These are phyloP conservation scores for Auricularia cornea DNA, from an alignment of 768 basidiomycete species.

Conservation along the genomic window DNA sequence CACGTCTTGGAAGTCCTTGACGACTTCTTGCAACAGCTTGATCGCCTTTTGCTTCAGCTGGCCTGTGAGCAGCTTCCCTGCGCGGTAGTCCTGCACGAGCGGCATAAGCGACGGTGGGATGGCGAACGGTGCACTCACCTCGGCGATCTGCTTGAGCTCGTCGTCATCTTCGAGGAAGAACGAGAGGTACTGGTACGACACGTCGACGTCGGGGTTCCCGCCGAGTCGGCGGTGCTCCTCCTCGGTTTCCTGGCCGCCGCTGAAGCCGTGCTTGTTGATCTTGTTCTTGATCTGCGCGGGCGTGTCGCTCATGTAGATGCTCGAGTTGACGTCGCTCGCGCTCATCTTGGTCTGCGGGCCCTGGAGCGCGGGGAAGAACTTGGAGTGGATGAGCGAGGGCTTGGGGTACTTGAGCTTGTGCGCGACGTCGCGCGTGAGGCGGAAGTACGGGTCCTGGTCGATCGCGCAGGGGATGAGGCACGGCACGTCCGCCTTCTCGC, in stretches of 20 bases:
- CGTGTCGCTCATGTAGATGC: conserved; percentile 95
- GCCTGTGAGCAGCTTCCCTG: conserved; percentile 79
- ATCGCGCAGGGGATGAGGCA: conserved; percentile 97
- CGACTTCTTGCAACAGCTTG: conserved; percentile 68
- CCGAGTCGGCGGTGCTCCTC: conserved; percentile 86
- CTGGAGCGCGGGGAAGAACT: conserved; percentile 97
- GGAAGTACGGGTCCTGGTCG: conserved; percentile 97
- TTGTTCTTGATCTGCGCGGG: conserved; percentile 94
- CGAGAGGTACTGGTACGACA: conserved; percentile 86
- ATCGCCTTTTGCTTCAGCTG: conserved; percentile 90
- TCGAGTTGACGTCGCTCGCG: conserved; percentile 85
- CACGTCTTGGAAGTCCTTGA: conserved; percentile 80
- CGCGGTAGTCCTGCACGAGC: conserved; percentile 71
- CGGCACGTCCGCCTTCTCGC: conserved; percentile 70
- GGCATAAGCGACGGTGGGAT: neutral
- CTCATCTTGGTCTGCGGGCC: conserved; percentile 99
- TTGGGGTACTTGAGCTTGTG: conserved; percentile 93
- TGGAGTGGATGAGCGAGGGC: conserved; percentile 84
- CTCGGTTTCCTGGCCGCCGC: conserved; percentile 90
- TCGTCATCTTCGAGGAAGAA: conserved; percentile 96
- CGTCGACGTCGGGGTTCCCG: conserved; percentile 91
- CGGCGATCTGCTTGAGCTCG: conserved; percentile 67
- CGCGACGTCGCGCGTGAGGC: conserved; percentile 92
- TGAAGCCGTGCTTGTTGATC: conserved; percentile 92
- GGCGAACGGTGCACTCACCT: conserved; percentile 38